A percentile compares a stretch with the other conserved stretches of the same genome.
These are phyloP conservation scores for Diutina sp. DNA, from an alignment of 1,139 yeast species.

Conservation along the genomic window DNA sequence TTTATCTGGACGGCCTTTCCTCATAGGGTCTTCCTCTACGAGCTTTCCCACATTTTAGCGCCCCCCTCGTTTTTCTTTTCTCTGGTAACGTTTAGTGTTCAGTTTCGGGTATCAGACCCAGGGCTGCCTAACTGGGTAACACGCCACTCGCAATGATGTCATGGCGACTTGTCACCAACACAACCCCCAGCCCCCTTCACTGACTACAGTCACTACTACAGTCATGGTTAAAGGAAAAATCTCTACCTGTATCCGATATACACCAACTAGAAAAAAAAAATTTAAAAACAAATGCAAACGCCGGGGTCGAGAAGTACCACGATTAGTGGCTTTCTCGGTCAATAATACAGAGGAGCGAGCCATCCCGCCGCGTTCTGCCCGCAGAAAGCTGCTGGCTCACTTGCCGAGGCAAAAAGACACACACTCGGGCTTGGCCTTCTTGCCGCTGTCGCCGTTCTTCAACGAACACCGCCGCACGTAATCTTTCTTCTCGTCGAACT, in stretches of 20 bases:
- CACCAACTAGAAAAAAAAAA: background rate
- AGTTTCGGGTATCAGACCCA: background rate
- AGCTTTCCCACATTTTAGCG: background rate
- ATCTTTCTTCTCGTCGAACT: slow-evolving; percentile 1
- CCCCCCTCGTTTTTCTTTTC: background rate
- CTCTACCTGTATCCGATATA: background rate
- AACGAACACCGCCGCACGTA: slow-evolving; percentile 1
- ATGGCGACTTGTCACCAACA: background rate
- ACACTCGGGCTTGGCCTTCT: slow-evolving; percentile 1
- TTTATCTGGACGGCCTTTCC: background rate
- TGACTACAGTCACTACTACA: background rate
- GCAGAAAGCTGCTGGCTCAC: background rate
- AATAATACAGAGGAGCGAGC: background rate
- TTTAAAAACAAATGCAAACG: background rate
- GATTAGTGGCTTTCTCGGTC: background rate
- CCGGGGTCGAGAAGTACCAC: background rate
- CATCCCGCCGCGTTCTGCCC: background rate
- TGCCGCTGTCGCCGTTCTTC: background rate
- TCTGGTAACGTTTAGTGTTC: background rate
- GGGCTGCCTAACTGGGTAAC: background rate
- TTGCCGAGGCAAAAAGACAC: background rate
- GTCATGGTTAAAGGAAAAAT: background rate
- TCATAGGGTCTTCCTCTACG: background rate
- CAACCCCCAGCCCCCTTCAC: background rate
- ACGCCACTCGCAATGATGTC: background rate